Evolutionary conservation across 352 stramenopile species (phyloP).

Genomic region (Phytophthora pluvialis): DNA sequence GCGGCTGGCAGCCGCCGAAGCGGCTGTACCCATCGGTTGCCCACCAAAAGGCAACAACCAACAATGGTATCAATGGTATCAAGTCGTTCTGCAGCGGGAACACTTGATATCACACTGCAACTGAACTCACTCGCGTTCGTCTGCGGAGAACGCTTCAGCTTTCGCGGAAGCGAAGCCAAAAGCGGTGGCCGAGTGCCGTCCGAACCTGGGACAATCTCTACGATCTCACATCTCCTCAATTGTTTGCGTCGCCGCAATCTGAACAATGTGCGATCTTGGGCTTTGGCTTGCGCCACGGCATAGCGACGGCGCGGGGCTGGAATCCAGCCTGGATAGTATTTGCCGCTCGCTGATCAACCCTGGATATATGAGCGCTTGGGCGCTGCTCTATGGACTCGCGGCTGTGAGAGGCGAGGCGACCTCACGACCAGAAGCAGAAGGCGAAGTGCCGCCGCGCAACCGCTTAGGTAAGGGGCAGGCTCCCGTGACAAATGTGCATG

Average conservation of each 20-base stretch:
- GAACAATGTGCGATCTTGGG: conserved; percentile 4
- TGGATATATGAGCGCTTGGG: conserved; percentile 4
- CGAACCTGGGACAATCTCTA: conserved; percentile 7
- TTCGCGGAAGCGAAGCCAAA: conserved; percentile 4
- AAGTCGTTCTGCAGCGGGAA: conserved; percentile 3
- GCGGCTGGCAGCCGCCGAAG: not conserved
- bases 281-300: conserved; percentile 15
- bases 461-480: not conserved
- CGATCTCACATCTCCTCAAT: conserved; percentile 1
- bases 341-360: conserved; percentile 1
- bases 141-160: not conserved
- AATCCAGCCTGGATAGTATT: conserved; percentile 10
- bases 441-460: not conserved
- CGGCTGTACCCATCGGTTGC: conserved; percentile 10
- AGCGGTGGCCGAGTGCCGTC: not conserved
- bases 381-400: conserved; percentile 13
- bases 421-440: conserved; percentile 22
- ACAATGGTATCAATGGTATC: not conserved
- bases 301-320: not conserved
- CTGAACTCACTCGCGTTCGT: conserved; percentile 6
- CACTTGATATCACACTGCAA: conserved; percentile 23
- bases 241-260: conserved; percentile 5
- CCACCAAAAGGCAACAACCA: conserved; percentile 13
- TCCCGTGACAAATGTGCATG: not conserved
- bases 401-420: not conserved